phyloP scores from a whole-genome alignment of 768 basidiomycete genomes.

The Clathrus columnatus region DNA sequence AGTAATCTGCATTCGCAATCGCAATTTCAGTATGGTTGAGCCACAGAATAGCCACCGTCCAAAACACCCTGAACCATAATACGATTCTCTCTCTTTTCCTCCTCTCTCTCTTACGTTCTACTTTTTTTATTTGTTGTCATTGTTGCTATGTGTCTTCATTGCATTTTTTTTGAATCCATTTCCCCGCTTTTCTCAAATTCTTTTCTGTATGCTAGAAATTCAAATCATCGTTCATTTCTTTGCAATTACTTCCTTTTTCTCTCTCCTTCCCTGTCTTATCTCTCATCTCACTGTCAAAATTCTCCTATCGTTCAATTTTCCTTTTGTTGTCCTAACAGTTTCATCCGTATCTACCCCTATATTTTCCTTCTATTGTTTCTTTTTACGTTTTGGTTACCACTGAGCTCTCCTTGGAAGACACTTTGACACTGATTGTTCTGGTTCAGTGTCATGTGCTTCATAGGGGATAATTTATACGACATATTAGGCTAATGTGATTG shows the following conservation, averaged over 20 bases:
- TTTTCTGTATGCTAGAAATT: neutral
- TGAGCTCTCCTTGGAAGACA: conserved; percentile 24
- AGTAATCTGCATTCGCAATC: neutral
- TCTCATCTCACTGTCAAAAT: conserved; percentile 1
- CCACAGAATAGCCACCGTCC: neutral
- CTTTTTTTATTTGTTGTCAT: neutral
- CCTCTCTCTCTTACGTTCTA: neutral
- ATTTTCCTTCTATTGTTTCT: conserved; percentile 14
- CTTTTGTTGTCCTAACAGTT: conserved; percentile 20
- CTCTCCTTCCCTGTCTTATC: conserved; percentile 7
- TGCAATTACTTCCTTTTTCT: conserved; percentile 11
- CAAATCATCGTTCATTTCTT: neutral
- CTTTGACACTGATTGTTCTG: conserved; percentile 11
- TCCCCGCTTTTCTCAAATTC: neutral
- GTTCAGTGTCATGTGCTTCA: conserved; percentile 32
- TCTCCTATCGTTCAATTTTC: conserved; percentile 15
- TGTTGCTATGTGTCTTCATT: neutral
- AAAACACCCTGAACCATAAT: neutral
- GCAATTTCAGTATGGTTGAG: neutral
- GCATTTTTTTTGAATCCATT: neutral
- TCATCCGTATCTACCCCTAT: conserved; percentile 13
- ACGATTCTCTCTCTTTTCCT: no score
- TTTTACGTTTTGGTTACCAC: neutral
- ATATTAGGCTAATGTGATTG: neutral
- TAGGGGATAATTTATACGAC: conserved; percentile 12